Conservation (phyloP, 2,329 filamentous ascomycete genomes). For the Verticillium albo-atrum region DNA sequence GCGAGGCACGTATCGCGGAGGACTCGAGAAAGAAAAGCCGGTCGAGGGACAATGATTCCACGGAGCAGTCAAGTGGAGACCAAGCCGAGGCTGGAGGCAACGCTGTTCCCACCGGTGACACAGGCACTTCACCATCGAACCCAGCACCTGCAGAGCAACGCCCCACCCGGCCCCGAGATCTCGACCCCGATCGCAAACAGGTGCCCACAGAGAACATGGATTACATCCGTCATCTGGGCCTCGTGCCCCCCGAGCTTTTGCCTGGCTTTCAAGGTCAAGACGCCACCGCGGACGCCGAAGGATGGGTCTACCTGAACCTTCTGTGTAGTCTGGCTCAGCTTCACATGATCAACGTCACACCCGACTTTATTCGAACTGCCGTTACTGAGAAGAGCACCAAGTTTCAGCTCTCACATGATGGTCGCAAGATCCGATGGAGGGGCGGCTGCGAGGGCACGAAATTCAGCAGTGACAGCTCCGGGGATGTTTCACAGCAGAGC, state of each 20-base stretch:
- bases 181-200: slow-evolving; percentile 75
- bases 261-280: slow-evolving; percentile 37
- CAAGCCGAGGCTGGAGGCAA: slow-evolving; percentile 38
- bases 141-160: slow-evolving; percentile 59
- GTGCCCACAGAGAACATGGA: slow-evolving; percentile 73
- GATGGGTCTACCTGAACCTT: slow-evolving; percentile 80
- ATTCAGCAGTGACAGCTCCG: slow-evolving; percentile 60
- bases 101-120: slow-evolving; percentile 22
- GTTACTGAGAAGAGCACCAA: slow-evolving; percentile 66
- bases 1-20: slow-evolving; percentile 45
- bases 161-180: slow-evolving; percentile 69
- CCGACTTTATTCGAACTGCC: slow-evolving; percentile 70
- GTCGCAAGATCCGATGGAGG: slow-evolving; percentile 75
- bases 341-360: slow-evolving; percentile 79
- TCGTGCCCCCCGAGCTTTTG: slow-evolving; percentile 54
- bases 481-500: slow-evolving; percentile 40
- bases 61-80: slow-evolving; percentile 44
- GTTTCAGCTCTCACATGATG: slow-evolving; percentile 73
- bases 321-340: slow-evolving; percentile 78
- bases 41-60: slow-evolving; percentile 38
- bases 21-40: slow-evolving; percentile 30
- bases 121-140: slow-evolving; percentile 36
- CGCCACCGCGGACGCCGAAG: slow-evolving; percentile 59
- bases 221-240: slow-evolving; percentile 71
- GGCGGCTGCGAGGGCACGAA: slow-evolving; percentile 62